Evolutionary conservation across 2,329 filamentous ascomycete species (phyloP).

Genomic region (Coniochaeta pulveracea): DNA sequence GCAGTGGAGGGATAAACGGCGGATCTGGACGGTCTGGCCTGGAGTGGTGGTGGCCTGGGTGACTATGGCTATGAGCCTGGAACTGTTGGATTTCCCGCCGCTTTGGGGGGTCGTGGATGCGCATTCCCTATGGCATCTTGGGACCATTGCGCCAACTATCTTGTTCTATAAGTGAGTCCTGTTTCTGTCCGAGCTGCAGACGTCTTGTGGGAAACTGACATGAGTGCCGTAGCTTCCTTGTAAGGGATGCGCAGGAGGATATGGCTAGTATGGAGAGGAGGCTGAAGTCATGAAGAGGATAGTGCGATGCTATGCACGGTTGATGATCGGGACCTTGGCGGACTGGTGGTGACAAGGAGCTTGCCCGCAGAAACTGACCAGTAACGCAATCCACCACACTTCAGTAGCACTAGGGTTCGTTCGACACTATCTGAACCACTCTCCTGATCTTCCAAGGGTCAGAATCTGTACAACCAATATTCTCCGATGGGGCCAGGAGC

Average conservation of each 20-base stretch:
- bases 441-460: no score
- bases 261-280: constrained; percentile 55
- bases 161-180: constrained; percentile 89
- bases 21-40: constrained; percentile 79
- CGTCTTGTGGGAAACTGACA: neutral
- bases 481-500: no score
- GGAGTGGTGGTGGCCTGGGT: constrained; percentile 88
- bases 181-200: constrained; percentile 6
- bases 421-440: no score
- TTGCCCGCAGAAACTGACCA: no score
- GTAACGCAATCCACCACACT: no score
- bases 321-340: no score
- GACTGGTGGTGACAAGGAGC: no score
- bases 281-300: constrained; percentile 59
- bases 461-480: no score
- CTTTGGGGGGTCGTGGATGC: constrained; percentile 76
- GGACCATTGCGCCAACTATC: constrained; percentile 77
- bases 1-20: constrained; percentile 59
- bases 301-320: no score
- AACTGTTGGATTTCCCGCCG: constrained; percentile 88
- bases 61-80: constrained; percentile 86
- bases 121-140: constrained; percentile 90
- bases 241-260: constrained; percentile 78
- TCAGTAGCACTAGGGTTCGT: no score
- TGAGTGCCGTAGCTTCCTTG: constrained; percentile 54